Conservation (phyloP, 192 early-diverging fungal species). For the Backusella tarrabulga region DNA sequence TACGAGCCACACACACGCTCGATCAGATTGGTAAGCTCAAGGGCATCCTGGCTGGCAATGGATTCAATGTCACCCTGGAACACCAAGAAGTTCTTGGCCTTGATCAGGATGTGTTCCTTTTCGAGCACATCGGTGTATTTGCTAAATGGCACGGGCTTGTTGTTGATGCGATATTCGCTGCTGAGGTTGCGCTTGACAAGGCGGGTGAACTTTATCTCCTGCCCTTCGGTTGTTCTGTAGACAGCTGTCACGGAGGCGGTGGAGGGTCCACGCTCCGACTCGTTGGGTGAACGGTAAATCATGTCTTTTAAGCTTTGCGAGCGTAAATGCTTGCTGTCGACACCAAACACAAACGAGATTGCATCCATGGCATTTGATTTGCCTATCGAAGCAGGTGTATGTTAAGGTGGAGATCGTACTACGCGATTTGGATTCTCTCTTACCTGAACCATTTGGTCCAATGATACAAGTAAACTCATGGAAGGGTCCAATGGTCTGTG, state of each 20-base stretch:
- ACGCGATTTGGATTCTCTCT: neutral
- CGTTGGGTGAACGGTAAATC: conserved; percentile 72
- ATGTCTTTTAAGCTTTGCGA: conserved; percentile 88
- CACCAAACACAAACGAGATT: conserved; percentile 96
- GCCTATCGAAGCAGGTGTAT: conserved; percentile 40
- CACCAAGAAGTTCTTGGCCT: conserved; percentile 96
- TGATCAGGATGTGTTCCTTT: conserved; percentile 89
- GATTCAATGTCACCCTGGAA: conserved; percentile 99
- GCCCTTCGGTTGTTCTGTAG: conserved; percentile 67
- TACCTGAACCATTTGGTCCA: conserved; percentile 96
- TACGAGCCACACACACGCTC: conserved; percentile 97
- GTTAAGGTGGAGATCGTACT: neutral
- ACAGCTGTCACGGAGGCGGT: conserved; percentile 81
- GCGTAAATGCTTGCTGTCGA: conserved; percentile 89
- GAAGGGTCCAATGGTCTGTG: conserved; percentile 93
- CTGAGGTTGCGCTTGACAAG: conserved; percentile 64
- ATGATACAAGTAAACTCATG: conserved; percentile 92
- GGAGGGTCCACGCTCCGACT: conserved; percentile 34
- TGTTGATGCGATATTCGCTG: conserved; percentile 90
- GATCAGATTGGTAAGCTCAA: conserved; percentile 88
- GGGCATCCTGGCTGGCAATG: conserved; percentile 93
- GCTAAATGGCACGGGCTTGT: conserved; percentile 63
- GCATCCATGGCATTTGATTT: conserved; percentile 99
- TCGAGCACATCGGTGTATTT: conserved; percentile 81
- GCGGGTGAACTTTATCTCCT: conserved; percentile 70